Conservation (phyloP, 2,329 filamentous ascomycete species). For the Trichophyton verrucosum region DNA sequence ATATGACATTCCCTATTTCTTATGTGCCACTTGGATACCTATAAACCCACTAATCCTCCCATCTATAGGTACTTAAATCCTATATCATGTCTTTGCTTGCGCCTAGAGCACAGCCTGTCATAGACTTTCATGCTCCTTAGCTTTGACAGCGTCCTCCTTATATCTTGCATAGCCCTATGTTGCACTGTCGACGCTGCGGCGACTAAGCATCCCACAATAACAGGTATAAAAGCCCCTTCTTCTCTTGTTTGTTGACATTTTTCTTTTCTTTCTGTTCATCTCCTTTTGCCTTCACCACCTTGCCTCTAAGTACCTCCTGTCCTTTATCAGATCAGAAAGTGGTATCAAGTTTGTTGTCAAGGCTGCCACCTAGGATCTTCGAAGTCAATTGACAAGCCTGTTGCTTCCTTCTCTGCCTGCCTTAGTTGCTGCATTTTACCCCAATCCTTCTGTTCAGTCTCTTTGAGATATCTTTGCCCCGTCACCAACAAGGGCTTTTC, state of each 20-base stretch:
- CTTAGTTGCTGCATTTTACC: neutral
- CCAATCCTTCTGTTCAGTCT: neutral
- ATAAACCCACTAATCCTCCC: neutral
- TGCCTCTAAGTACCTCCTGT: neutral
- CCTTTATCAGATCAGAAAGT: neutral
- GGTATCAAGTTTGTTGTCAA: neutral
- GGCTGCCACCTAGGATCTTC: neutral
- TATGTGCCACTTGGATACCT: neutral
- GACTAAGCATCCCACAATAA: slow-evolving; percentile 3
- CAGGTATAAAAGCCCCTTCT: neutral
- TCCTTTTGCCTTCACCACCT: neutral
- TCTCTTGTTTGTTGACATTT: neutral
- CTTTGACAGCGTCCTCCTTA: neutral
- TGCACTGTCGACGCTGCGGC: neutral
- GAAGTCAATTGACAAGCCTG: neutral
- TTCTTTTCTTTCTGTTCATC: neutral
- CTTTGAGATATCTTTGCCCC: neutral
- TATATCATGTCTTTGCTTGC: neutral
- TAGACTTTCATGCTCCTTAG: neutral
- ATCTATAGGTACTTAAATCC: too few relatives aligned
- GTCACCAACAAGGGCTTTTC: neutral
- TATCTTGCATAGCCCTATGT: neutral
- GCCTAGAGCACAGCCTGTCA: neutral
- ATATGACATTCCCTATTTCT: too few relatives aligned
- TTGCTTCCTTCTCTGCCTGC: neutral